phyloP scores from a whole-genome alignment of 805 yeast genomes.

The Ogataea parapolymorpha region DNA sequence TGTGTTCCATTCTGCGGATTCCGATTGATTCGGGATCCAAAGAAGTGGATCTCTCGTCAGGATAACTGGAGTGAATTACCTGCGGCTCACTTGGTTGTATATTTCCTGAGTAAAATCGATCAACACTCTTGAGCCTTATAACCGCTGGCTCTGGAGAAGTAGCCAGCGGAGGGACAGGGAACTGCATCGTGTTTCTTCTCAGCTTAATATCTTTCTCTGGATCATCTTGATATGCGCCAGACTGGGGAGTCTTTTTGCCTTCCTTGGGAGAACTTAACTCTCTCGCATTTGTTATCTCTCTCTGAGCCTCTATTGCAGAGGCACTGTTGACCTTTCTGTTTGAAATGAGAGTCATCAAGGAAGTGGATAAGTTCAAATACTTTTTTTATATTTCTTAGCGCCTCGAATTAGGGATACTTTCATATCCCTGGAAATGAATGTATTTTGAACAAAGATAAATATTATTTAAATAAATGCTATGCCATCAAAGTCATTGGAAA shows the following conservation, averaged over 20 bases:
- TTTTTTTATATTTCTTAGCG: conserved; percentile 5
- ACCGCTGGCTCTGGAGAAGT: neutral
- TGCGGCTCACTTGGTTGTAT: neutral
- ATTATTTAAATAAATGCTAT: neutral
- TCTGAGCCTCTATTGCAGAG: conserved; percentile 5
- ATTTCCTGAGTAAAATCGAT: conserved; percentile 2
- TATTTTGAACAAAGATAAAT: neutral
- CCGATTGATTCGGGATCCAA: neutral
- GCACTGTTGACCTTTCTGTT: conserved; percentile 11
- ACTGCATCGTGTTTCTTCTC: conserved; percentile 19
- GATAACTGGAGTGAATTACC: conserved; percentile 14
- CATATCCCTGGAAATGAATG: neutral
- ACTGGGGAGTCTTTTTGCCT: neutral
- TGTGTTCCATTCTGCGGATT: neutral
- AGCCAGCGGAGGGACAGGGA: conserved; percentile 7
- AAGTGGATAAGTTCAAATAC: neutral
- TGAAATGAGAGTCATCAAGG: neutral
- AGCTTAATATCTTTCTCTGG: neutral
- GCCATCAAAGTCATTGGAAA: neutral
- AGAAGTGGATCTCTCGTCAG: conserved; percentile 6
- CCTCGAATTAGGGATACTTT: conserved; percentile 5
- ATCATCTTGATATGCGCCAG: too few relatives aligned
- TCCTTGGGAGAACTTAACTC: neutral
- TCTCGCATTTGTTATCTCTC: neutral
- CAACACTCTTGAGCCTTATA: conserved; percentile 10